Evolutionary conservation across 1,139 yeast genomes (phyloP).

Genomic region (Geotrichum candidum): DNA sequence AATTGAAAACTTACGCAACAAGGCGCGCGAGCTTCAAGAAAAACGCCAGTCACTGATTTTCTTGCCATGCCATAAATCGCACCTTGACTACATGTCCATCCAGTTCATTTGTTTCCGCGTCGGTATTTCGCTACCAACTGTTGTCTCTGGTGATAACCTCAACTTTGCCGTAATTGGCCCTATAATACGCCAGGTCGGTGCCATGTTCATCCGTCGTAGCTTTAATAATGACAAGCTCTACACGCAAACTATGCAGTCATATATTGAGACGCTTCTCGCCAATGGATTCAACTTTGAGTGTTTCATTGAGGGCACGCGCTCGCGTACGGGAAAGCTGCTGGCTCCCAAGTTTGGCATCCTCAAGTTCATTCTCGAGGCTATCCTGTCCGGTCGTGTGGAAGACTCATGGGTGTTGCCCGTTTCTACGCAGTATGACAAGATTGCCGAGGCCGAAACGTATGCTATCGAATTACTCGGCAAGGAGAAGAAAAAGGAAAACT

Average conservation of each 20-base stretch:
- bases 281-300: slow-evolving; percentile 56
- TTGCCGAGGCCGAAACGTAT: slow-evolving; percentile 61
- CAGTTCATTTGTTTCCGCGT: slow-evolving; percentile 54
- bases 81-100: slow-evolving; percentile 57
- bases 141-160: slow-evolving; percentile 64
- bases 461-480: slow-evolving; percentile 55
- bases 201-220: slow-evolving; percentile 40
- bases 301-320: slow-evolving; percentile 62
- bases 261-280: slow-evolving; percentile 47
- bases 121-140: slow-evolving; percentile 53
- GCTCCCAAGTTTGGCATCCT: slow-evolving; percentile 62
- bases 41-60: slow-evolving; percentile 38
- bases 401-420: slow-evolving; percentile 51
- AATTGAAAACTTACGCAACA: slow-evolving; percentile 32
- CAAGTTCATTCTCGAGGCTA: slow-evolving; percentile 47
- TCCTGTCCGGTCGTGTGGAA: slow-evolving; percentile 42
- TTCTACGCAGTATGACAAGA: slow-evolving; percentile 58
- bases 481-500: slow-evolving; percentile 45
- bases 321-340: slow-evolving; percentile 58
- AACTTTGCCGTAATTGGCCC: slow-evolving; percentile 57
- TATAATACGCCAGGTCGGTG: slow-evolving; percentile 38
- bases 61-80: slow-evolving; percentile 55
- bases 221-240: slow-evolving; percentile 51
- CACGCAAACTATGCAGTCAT: slow-evolving; percentile 47
- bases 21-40: slow-evolving; percentile 34